Conservation (phyloP, 2,329 filamentous ascomycete species). For the Arthrinium puccinioides region DNA sequence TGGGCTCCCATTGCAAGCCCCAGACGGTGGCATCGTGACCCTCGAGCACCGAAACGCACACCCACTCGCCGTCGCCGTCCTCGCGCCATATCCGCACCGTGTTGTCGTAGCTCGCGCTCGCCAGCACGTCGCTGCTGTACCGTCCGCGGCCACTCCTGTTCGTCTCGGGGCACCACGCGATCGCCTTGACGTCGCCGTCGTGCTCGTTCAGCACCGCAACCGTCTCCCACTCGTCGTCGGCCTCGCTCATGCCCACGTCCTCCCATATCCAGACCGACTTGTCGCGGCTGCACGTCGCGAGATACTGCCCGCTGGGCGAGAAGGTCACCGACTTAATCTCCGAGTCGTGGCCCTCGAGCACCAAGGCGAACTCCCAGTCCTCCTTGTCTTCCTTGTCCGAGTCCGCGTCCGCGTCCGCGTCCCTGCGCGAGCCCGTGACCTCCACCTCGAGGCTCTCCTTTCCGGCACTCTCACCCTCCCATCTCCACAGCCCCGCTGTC, state of each 20-base stretch:
- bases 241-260: conserved; percentile 65
- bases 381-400: conserved; percentile 50
- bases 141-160: conserved; percentile 36
- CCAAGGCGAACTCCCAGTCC: conserved; percentile 87
- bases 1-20: conserved; percentile 68
- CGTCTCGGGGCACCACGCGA: conserved; percentile 79
- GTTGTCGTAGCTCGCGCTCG: conserved; percentile 90
- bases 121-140: conserved; percentile 65
- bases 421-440: conserved; percentile 19
- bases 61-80: conserved; percentile 86
- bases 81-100: conserved; percentile 84
- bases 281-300: conserved; percentile 87
- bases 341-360: conserved; percentile 90
- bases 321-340: conserved; percentile 82
- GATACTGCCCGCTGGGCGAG: conserved; percentile 64
- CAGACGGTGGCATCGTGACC: conserved; percentile 86
- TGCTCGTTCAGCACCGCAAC: conserved; percentile 93
- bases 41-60: conserved; percentile 73
- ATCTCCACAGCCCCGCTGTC: conserved; percentile 78
- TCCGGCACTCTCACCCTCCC: conserved; percentile 39
- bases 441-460: conserved; percentile 33
- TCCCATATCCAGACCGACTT: conserved; percentile 99
- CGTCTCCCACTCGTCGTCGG: conserved; percentile 94
- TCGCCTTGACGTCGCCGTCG: conserved; percentile 88
- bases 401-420: conserved; percentile 17